These are phyloP conservation scores for Kingdonia uniflora DNA, from an alignment of 164 flowering plant species.

Conservation along the genomic window DNA sequence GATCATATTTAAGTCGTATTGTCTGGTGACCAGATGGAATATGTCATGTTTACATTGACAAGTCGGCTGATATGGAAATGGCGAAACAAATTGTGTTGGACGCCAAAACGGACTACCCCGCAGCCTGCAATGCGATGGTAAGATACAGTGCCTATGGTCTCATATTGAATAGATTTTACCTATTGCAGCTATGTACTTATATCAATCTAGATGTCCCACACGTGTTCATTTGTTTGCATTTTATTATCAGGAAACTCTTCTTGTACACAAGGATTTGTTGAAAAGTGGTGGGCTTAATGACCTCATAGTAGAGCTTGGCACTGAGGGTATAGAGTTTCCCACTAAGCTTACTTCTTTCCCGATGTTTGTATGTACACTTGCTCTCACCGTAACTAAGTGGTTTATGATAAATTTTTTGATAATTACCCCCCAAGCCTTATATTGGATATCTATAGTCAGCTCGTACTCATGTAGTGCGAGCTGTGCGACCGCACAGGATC, in stretches of 20 bases:
- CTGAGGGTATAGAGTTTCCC: conserved; percentile 38
- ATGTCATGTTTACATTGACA: conserved; percentile 92
- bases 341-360: too few species aligned
- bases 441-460: too few species aligned
- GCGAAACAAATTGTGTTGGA: conserved; percentile 76
- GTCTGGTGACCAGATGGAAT: conserved; percentile 68
- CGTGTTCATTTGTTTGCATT: neutral
- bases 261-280: conserved; percentile 73
- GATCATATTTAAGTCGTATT: neutral
- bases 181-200: too few species aligned
- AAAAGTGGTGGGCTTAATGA: conserved; percentile 45
- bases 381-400: too few species aligned
- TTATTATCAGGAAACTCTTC: conserved; percentile 76
- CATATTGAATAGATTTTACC: too few species aligned
- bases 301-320: conserved; percentile 43
- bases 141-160: neutral
- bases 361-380: too few species aligned
- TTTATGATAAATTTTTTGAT: too few species aligned
- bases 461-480: too few species aligned
- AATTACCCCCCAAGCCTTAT: too few species aligned
- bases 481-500: too few species aligned
- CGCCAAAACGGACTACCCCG: conserved; percentile 94
- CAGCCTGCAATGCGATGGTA: conserved; percentile 98
- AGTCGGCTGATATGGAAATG: conserved; percentile 67
- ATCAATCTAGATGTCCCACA: too few species aligned